phyloP scores from a whole-genome alignment of 768 basidiomycete genomes.

The Lyophyllum decastes region DNA sequence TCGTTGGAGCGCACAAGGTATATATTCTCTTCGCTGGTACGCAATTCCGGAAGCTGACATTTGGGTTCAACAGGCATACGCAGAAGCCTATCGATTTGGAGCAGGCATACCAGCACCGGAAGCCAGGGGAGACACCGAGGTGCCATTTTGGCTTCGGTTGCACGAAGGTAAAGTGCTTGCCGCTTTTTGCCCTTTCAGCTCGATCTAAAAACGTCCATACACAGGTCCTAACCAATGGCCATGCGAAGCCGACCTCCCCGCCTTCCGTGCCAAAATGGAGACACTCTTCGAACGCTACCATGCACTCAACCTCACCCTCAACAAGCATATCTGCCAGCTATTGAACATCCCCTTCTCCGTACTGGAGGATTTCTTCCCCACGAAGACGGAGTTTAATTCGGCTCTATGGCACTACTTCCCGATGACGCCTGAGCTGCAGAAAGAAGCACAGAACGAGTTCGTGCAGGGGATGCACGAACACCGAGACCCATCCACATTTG shows the following conservation, averaged over 20 bases:
- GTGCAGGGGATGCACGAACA: conserved; percentile 33
- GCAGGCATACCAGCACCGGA: conserved; percentile 23
- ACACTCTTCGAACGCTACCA: conserved; percentile 27
- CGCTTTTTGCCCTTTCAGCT: not conserved
- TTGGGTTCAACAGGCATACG: conserved; percentile 22
- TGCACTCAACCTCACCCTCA: conserved; percentile 27
- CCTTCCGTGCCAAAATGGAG: conserved; percentile 26
- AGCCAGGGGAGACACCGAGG: conserved; percentile 10
- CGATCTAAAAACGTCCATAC: not conserved
- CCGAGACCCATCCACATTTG: conserved; percentile 30
- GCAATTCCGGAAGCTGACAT: not conserved
- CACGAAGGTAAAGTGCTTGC: conserved; percentile 24
- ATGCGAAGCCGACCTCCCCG: conserved; percentile 22
- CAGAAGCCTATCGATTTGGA: conserved; percentile 31
- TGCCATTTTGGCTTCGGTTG: conserved; percentile 30
- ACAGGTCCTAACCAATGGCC: conserved; percentile 34
- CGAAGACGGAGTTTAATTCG: conserved; percentile 25
- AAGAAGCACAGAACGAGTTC: conserved; percentile 24
- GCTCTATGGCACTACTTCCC: conserved; percentile 34
- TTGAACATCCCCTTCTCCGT: conserved; percentile 20
- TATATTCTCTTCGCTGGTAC: not conserved
- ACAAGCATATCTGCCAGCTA: conserved; percentile 27
- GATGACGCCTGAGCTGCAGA: conserved; percentile 18
- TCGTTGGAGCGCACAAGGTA: conserved; percentile 25
- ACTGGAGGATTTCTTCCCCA: conserved; percentile 26